Evolutionary conservation across 306 rosid genomes (phyloP), one percentile per base, ranked within the genome.

Genomic region (Acacia confusa): DNA sequence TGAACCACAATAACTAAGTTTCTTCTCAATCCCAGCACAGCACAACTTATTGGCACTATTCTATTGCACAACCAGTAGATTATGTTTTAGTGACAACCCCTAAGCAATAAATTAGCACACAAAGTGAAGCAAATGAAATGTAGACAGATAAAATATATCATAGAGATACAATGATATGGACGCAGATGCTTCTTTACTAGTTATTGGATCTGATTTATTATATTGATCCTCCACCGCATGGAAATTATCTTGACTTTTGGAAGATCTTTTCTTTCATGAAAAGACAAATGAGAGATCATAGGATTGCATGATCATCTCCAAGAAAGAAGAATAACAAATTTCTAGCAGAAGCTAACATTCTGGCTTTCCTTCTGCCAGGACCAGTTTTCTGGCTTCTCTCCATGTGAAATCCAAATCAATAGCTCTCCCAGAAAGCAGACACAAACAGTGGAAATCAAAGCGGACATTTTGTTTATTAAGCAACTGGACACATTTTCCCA

Each of bases 1-100:
- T 78, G 84, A 89, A 81, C 76, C 78, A 84, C 65, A 72, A 70
- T 80, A 79, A 70, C 79, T 24, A 58, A 63, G 69, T 55, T 75
- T 71, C 41, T 61, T 27, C 55, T 47, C 28, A 63, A 61, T 72
- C 69, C 74, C 76, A 61, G 52, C 53, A 53, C 72, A 71, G 53
- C 24, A 65, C 36, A 43, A 71, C 63, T 75, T 69, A 67, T 43
- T 53, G 55, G 76, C 41, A 52, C 22, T 48, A 73, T 74, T 28
- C 27, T 72, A 60, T 30, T 43, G 28, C 69, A 78, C 38, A 41
- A 14, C 10, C 69, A 22, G 83, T 0, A 0, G 45, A 38, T 58
- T 74, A 74, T 74, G 53, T 27, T 40, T 47, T 16, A 28, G 76
- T 69, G 78, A 79, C 58, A 72, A 67, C 34, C 72, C 74, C 41